These are phyloP conservation scores for Asterophora parasitica DNA, from an alignment of 768 basidiomycete genomes.

Conservation along the genomic window DNA sequence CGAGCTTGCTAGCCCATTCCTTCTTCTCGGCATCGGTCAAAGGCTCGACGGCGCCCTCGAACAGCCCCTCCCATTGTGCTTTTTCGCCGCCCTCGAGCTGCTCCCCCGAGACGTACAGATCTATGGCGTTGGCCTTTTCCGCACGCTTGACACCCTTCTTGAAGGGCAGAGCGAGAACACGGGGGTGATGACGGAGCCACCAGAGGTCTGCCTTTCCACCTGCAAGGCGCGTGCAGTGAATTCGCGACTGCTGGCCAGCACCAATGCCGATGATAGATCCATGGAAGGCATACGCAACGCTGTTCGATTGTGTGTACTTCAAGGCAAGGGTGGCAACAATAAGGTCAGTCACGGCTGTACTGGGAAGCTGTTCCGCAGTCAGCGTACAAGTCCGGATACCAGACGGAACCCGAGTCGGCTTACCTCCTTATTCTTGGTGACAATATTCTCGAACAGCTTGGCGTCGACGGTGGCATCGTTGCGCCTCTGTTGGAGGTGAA, in stretches of 20 bases:
- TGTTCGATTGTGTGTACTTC: conserved; percentile 99
- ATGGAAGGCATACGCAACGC: conserved; percentile 89
- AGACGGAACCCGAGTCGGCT: conserved; percentile 18
- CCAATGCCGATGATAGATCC: conserved; percentile 95
- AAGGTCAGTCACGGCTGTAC: conserved; percentile 78
- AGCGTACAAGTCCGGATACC: neutral
- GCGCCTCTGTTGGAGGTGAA: conserved; percentile 83
- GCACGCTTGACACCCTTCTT: conserved; percentile 97
- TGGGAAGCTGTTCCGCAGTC: conserved; percentile 53
- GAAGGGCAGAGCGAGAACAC: conserved; percentile 89
- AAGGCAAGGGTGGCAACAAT: conserved; percentile 94
- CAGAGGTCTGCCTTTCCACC: conserved; percentile 98
- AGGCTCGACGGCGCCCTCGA: conserved; percentile 64
- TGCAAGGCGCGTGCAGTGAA: conserved; percentile 97
- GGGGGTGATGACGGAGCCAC: conserved; percentile 98
- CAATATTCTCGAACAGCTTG: conserved; percentile 79
- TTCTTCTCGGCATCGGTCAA: conserved; percentile 67
- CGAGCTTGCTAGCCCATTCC: conserved; percentile 69
- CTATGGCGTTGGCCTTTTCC: conserved; percentile 97
- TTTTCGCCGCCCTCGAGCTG: conserved; percentile 85
- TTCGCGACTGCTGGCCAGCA: conserved; percentile 97
- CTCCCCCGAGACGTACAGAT: conserved; percentile 91
- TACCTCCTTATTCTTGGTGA: conserved; percentile 84
- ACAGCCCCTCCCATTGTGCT: conserved; percentile 85
- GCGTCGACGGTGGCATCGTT: conserved; percentile 87